Conservation (phyloP, 805 yeast species). For the Brettanomyces custersianus region DNA sequence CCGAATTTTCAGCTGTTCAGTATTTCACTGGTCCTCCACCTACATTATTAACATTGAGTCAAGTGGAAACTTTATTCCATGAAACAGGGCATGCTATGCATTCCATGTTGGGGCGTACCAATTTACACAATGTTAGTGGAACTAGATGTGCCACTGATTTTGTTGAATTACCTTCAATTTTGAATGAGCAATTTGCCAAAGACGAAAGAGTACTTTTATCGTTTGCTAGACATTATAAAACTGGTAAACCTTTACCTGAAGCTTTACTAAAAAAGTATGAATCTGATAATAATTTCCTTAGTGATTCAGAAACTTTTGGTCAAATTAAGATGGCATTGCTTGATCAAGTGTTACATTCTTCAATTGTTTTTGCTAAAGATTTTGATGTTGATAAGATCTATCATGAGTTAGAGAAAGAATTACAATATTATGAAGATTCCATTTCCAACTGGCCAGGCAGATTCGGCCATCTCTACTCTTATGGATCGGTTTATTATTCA, state of each 20-base stretch:
- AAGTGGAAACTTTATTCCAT: slow-evolving; percentile 90
- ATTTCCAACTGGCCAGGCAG: slow-evolving; percentile 86
- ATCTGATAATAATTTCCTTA: slow-evolving; percentile 41
- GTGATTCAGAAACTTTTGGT: slow-evolving; percentile 68
- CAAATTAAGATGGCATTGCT: slow-evolving; percentile 86
- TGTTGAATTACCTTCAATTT: slow-evolving; percentile 92
- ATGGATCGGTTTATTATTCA: slow-evolving; percentile 91
- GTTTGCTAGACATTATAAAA: slow-evolving; percentile 64
- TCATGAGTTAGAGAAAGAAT: slow-evolving; percentile 51
- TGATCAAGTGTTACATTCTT: slow-evolving; percentile 71
- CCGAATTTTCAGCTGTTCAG: slow-evolving; percentile 16
- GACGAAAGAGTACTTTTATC: slow-evolving; percentile 66
- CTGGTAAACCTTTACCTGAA: slow-evolving; percentile 51
- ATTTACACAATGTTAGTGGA: slow-evolving; percentile 85
- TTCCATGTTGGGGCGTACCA: slow-evolving; percentile 89
- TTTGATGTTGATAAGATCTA: slow-evolving; percentile 56
- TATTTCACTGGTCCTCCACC: slow-evolving; percentile 10
- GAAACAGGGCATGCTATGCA: slow-evolving; percentile 99
- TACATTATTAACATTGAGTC: slow-evolving; percentile 59
- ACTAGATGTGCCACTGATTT: slow-evolving; percentile 94
- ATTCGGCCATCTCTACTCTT: slow-evolving; percentile 87
- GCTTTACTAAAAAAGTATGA: slow-evolving; percentile 37
- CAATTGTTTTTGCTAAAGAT: slow-evolving; percentile 27
- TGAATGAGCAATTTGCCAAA: slow-evolving; percentile 89
- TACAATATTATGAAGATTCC: slow-evolving; percentile 57